Evolutionary conservation across 495 filamentous ascomycete species (phyloP).

Genomic region (Aspergillus leporis): DNA sequence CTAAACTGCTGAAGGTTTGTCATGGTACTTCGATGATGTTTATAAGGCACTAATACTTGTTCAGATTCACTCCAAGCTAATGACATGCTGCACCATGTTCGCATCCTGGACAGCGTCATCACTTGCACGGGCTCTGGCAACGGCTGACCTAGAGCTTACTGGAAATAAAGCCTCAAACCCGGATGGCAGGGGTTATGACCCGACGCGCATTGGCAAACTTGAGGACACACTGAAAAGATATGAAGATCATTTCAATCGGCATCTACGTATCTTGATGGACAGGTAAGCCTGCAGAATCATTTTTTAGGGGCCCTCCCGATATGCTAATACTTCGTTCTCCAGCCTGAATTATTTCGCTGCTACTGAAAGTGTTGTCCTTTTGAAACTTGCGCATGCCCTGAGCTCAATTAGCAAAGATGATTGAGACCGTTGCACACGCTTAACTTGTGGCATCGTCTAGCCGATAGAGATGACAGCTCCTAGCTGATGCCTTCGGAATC

Average conservation of each 20-base stretch:
- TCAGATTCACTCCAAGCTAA: constrained; percentile 93
- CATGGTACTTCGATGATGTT: not conserved
- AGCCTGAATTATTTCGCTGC: constrained; percentile 92
- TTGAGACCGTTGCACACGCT: constrained; percentile 21
- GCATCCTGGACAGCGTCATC: constrained; percentile 76
- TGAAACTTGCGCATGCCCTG: constrained; percentile 65
- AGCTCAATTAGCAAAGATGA: constrained; percentile 48
- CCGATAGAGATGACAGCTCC: not conserved
- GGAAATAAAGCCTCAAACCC: constrained; percentile 38
- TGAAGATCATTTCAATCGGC: constrained; percentile 86
- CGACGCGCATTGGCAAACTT: constrained; percentile 70
- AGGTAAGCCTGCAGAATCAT: constrained; percentile 44
- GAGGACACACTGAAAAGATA: constrained; percentile 83
- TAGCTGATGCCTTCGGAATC: not conserved
- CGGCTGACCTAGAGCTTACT: constrained; percentile 71
- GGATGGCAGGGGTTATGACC: constrained; percentile 52
- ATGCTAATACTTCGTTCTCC: constrained; percentile 9
- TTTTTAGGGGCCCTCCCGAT: not conserved
- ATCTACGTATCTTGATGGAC: constrained; percentile 89
- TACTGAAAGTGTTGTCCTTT: constrained; percentile 91
- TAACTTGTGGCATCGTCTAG: not conserved
- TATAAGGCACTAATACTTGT: constrained; percentile 21
- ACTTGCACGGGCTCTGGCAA: constrained; percentile 74
- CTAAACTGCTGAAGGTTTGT: constrained; percentile 83
- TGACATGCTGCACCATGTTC: constrained; percentile 90